Conservation (phyloP, 306 rosid genomes). For the Glycine latifolia region DNA sequence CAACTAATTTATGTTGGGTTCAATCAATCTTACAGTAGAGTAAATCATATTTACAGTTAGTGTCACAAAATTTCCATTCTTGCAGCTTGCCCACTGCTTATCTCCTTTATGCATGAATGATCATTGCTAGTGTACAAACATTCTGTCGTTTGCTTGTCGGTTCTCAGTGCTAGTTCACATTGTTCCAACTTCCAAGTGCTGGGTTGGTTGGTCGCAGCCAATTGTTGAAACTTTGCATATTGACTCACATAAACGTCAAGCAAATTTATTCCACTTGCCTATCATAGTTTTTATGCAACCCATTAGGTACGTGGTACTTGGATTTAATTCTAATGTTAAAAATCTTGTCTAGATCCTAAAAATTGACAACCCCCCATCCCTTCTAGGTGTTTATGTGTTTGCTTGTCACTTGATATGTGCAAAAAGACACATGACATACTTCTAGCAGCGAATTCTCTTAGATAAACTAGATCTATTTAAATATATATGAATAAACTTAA, state of each 20-base stretch:
- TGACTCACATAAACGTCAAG: too few species aligned
- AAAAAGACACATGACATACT: too few species aligned
- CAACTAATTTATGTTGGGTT: background rate
- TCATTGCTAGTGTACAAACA: background rate
- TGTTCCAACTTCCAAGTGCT: constrained; percentile 27
- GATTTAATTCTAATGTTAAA: background rate
- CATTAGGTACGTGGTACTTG: background rate
- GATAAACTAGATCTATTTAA: too few species aligned
- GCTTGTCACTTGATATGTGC: too few species aligned
- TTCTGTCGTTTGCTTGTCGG: constrained; percentile 1
- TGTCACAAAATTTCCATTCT: background rate
- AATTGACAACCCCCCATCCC: background rate
- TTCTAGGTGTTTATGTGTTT: background rate
- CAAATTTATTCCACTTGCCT: too few species aligned
- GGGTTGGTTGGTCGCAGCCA: constrained; percentile 14
- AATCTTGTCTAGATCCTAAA: constrained; percentile 1
- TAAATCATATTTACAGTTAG: background rate
- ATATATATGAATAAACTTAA: too few species aligned
- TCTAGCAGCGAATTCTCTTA: too few species aligned
- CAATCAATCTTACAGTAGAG: background rate
- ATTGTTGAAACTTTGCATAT: background rate
- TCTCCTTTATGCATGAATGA: background rate
- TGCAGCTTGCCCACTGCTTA: background rate
- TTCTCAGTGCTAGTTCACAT: background rate
- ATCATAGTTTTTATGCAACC: background rate